Conservation (phyloP, 306 rosid species). For the Malus sylvestris region DNA sequence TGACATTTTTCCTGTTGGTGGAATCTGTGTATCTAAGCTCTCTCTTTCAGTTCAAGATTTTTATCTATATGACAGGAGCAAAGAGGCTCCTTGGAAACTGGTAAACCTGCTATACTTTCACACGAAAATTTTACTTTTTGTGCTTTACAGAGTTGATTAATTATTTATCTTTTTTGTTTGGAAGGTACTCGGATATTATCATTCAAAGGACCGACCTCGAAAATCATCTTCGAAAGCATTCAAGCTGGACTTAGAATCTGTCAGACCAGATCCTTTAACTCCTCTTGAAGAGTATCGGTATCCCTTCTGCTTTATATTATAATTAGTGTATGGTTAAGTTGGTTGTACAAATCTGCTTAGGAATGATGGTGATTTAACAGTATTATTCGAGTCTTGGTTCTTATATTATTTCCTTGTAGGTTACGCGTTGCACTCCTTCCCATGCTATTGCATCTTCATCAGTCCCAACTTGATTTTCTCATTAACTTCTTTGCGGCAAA, state of each 20-base stretch:
- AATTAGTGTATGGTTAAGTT: background rate
- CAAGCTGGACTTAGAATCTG: conserved; percentile 87
- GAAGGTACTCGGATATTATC: conserved; percentile 80
- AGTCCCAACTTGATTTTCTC: conserved; percentile 80
- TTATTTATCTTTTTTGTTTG: conserved; percentile 25
- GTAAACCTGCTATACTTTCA: conserved; percentile 34
- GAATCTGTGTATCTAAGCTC: conserved; percentile 59
- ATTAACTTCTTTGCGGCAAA: conserved; percentile 66
- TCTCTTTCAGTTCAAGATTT: conserved; percentile 74
- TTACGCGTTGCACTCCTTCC: conserved; percentile 65
- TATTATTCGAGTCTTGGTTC: background rate
- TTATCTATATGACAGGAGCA: conserved; percentile 66
- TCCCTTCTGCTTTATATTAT: background rate
- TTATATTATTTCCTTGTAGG: conserved; percentile 34
- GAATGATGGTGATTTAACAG: background rate
- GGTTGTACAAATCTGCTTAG: background rate
- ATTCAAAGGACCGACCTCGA: conserved; percentile 80
- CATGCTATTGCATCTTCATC: conserved; percentile 68
- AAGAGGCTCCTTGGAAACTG: conserved; percentile 90
- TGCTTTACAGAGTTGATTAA: conserved; percentile 18
- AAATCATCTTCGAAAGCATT: conserved; percentile 78
- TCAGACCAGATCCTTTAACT: conserved; percentile 86
- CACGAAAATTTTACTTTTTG: background rate
- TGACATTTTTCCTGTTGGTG: conserved; percentile 72
- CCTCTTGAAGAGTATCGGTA: conserved; percentile 99